These are phyloP conservation scores for Chionographis japonica DNA, from an alignment of 106 monocot genomes.

Conservation along the genomic window DNA sequence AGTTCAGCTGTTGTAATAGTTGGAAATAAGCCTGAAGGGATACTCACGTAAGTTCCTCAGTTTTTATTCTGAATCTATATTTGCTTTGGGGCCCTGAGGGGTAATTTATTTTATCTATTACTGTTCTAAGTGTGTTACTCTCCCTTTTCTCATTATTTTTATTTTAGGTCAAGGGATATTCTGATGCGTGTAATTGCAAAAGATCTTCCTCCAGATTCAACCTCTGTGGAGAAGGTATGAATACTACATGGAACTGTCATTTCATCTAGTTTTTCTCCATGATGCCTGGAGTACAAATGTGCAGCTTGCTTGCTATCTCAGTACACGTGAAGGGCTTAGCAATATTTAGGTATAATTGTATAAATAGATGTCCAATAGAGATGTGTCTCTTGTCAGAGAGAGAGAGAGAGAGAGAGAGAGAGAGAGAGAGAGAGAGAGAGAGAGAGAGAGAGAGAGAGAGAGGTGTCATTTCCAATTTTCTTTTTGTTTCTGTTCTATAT, in stretches of 20 bases:
- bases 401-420: too few relatives aligned
- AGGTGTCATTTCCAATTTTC: too few relatives aligned
- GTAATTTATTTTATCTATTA: background rate
- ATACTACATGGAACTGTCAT: background rate
- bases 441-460: too few relatives aligned
- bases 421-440: too few relatives aligned
- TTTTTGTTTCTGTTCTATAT: too few relatives aligned
- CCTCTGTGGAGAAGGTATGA: constrained; percentile 37
- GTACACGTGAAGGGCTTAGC: too few relatives aligned
- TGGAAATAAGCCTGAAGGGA: constrained; percentile 57
- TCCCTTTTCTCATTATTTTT: background rate
- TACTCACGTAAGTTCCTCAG: constrained; percentile 39
- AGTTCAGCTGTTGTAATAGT: constrained; percentile 52
- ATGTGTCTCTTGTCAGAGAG: too few relatives aligned
- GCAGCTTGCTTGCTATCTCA: background rate
- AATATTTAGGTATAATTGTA: too few relatives aligned
- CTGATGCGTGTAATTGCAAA: constrained; percentile 53
- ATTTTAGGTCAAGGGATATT: constrained; percentile 54
- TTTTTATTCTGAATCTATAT: background rate
- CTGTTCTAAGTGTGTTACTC: background rate
- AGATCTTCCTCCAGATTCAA: constrained; percentile 59
- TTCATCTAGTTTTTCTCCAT: background rate
- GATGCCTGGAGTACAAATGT: background rate
- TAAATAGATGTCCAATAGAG: too few relatives aligned
- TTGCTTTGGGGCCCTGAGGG: background rate